Evolutionary conservation across 192 early-diverging fungal genomes (phyloP).

Genomic region (Podila clonocystis): DNA sequence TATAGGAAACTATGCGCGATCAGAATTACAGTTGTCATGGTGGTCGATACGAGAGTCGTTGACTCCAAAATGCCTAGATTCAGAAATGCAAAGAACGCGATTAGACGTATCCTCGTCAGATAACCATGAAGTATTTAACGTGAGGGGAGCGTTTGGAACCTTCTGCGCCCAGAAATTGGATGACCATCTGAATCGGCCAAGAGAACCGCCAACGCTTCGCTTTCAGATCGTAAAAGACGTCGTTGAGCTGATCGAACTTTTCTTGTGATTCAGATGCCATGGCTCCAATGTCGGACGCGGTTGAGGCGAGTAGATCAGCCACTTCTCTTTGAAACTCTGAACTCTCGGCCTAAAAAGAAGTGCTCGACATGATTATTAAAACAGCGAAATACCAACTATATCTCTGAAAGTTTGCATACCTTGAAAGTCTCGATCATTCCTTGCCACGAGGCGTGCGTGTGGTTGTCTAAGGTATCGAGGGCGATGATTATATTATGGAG

Average conservation of each 20-base stretch:
- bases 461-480: not conserved
- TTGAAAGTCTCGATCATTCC: not conserved
- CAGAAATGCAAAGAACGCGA: too few relatives aligned
- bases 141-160: too few relatives aligned
- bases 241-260: conserved; percentile 13
- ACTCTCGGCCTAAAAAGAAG: not conserved
- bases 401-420: not conserved
- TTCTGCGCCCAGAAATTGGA: not conserved
- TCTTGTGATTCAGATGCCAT: conserved; percentile 12
- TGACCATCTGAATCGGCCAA: not conserved
- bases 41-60: not conserved
- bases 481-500: not conserved
- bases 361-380: not conserved
- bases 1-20: not conserved
- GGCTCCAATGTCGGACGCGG: not conserved
- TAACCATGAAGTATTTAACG: too few relatives aligned
- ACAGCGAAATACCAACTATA: not conserved
- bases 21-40: not conserved
- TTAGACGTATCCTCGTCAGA: too few relatives aligned
- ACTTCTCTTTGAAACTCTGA: not conserved
- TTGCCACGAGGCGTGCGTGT: not conserved
- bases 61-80: not conserved
- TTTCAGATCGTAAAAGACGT: conserved; percentile 7
- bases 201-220: not conserved
- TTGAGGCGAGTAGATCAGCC: not conserved